Base-by-base conservation (phyloP, 1,139 yeast genomes). In the Candida glucosophila region DNA sequence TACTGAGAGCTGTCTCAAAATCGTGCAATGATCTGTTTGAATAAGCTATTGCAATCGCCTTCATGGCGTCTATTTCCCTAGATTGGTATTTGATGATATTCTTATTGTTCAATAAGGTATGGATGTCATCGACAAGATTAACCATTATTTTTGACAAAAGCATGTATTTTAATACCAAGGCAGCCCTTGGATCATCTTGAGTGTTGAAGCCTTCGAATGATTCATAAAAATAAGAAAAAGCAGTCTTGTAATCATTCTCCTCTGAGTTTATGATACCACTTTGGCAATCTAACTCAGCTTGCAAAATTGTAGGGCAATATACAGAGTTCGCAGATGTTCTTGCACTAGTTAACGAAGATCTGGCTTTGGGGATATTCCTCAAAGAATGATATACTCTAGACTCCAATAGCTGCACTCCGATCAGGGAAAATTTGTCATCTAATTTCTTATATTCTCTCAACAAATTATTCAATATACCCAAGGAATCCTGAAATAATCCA, bases 181-280 rank as follows among this genome's bases (percentile, higher is more conserved):
- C 70, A 2, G 95, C 79, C 36, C 74, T 71, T 6, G 67, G 62
- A 38, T 79, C 82, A 29, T 74, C 77, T 35, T 65, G 71, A 17
- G 69, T 56, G 41, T 67, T 67, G 55, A 72, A 90, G 18, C 92
- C 92, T 54, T 90, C 98, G 45, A 90, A 86, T 17, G 96, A 79
- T 57, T 90, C 98, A 49, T 75, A 88, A 44, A 90, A 90, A 55
- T 90, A 90, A 5, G 97, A 86, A 47, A 73, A 92, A 6, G 97
- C 95, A 5, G 98, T 92, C 49, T 85, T 82, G 59, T 83, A 92
- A 54, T 92, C 99, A 50, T 82, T 82, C 44, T 92, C 98, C 54
- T 92, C 97, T 17, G 97, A 94, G 55, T 90, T 94, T 38, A 92
- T 68, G 31, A 90, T 77, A 39, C 99, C 99, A 50, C 93, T 78